Conservation (phyloP, 805 yeast species). For the Nakazawaea anatomiae region DNA sequence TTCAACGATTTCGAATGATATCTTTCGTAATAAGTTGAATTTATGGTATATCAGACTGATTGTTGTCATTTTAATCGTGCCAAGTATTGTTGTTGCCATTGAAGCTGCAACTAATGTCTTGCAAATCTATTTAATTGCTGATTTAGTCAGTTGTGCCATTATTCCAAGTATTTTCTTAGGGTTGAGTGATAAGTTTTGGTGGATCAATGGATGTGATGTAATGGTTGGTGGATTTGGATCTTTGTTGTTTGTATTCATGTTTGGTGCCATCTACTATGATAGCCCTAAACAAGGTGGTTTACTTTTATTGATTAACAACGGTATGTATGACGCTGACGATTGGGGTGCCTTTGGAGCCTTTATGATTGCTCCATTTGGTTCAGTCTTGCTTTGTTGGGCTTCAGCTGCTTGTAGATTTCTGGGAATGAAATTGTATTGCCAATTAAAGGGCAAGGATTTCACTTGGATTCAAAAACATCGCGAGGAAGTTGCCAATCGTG, state of each 20-base stretch:
- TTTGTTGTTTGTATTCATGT: constrained; percentile 69
- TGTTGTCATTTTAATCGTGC: constrained; percentile 77
- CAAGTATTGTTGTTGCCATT: constrained; percentile 78
- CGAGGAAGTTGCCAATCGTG: background rate
- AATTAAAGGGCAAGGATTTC: constrained; percentile 31
- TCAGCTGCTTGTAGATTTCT: constrained; percentile 45
- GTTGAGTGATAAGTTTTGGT: constrained; percentile 59
- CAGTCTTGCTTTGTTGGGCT: constrained; percentile 50
- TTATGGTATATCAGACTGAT: constrained; percentile 61
- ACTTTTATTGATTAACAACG: constrained; percentile 69
- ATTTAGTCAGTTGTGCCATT: constrained; percentile 79
- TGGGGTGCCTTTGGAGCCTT: constrained; percentile 97
- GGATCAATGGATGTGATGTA: constrained; percentile 72
- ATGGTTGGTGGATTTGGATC: constrained; percentile 84
- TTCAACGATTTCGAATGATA: constrained; percentile 83
- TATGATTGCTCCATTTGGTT: constrained; percentile 84
- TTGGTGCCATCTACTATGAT: constrained; percentile 75
- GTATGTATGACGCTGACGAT: constrained; percentile 68
- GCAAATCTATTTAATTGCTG: constrained; percentile 87
- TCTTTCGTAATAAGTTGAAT: constrained; percentile 76
- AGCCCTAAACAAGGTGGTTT: constrained; percentile 72
- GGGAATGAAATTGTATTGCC: constrained; percentile 25
- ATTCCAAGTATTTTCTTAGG: constrained; percentile 84
- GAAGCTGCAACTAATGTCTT: constrained; percentile 77
- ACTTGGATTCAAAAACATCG: constrained; percentile 32